phyloP scores from a whole-genome alignment of 805 yeast species.

The Lachancea waltii region DNA sequence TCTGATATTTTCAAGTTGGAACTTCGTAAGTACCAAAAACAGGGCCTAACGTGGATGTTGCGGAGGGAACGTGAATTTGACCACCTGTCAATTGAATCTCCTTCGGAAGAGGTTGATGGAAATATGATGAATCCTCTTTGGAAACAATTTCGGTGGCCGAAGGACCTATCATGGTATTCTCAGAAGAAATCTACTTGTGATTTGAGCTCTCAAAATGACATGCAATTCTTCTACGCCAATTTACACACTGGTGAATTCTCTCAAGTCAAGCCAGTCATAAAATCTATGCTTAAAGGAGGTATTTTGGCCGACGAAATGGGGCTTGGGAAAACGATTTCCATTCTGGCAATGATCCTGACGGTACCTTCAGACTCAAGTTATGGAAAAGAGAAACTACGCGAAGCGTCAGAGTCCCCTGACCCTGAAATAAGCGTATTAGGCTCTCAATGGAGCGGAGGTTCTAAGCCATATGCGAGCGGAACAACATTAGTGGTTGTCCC shows the following conservation, averaged over 20 bases:
- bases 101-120: slow-evolving; percentile 32
- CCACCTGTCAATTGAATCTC: slow-evolving; percentile 12
- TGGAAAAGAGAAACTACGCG: slow-evolving; percentile 1
- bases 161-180: slow-evolving; percentile 36
- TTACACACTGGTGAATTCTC: slow-evolving; percentile 76
- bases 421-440: slow-evolving; percentile 6
- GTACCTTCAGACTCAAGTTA: slow-evolving; percentile 44
- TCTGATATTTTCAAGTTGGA: slow-evolving; percentile 46
- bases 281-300: slow-evolving; percentile 66
- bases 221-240: slow-evolving; percentile 59
- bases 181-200: slow-evolving; percentile 20
- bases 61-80: slow-evolving; percentile 60
- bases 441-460: slow-evolving; percentile 2
- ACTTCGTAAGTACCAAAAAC: slow-evolving; percentile 73
- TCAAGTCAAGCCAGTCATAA: slow-evolving; percentile 56
- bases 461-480: slow-evolving; percentile 48
- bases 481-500: slow-evolving; percentile 83
- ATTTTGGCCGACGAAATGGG: slow-evolving; percentile 97
- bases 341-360: slow-evolving; percentile 64
- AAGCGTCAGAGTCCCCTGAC: slow-evolving; percentile 7
- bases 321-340: slow-evolving; percentile 84
- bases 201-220: slow-evolving; percentile 1
- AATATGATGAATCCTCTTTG: slow-evolving; percentile 77
- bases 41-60: slow-evolving; percentile 88
- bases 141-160: slow-evolving; percentile 76